Conservation (phyloP, 257 asterid genomes). For the Lycium barbarum region DNA sequence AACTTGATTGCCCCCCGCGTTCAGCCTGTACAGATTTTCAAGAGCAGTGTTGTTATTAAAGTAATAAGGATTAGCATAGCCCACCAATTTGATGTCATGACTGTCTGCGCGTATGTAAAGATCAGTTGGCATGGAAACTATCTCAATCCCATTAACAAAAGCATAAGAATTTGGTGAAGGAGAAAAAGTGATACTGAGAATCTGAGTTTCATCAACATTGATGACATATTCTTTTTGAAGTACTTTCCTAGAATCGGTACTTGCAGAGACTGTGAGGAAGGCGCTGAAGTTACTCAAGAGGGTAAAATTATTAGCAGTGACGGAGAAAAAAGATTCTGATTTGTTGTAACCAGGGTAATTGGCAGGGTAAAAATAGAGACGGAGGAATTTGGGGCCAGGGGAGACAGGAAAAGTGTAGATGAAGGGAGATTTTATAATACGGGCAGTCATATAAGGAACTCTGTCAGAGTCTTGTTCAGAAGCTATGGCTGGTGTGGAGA, state of each 20-base stretch:
- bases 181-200: conserved; percentile 46
- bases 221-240: conserved; percentile 44
- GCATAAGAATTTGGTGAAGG: conserved; percentile 51
- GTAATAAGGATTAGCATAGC: not conserved
- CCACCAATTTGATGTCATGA: not conserved
- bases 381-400: conserved; percentile 57
- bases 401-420: conserved; percentile 53
- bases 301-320: conserved; percentile 48
- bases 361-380: conserved; percentile 58
- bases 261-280: conserved; percentile 22
- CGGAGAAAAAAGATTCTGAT: conserved; percentile 39
- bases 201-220: conserved; percentile 41
- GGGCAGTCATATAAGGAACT: conserved; percentile 53
- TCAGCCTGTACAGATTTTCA: conserved; percentile 57
- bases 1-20: conserved; percentile 44
- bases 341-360: conserved; percentile 36
- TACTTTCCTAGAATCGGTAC: not conserved
- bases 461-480: conserved; percentile 11
- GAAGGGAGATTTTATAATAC: conserved; percentile 47
- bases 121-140: conserved; percentile 54
- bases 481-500: conserved; percentile 38
- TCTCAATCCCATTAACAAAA: conserved; percentile 68
- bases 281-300: conserved; percentile 57
- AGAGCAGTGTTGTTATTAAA: conserved; percentile 40
- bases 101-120: conserved; percentile 47